Evolutionary conservation across 2,329 filamentous ascomycete species (phyloP), one percentile per base, ranked within the genome.

Genomic region (Penicillium sp.): DNA sequence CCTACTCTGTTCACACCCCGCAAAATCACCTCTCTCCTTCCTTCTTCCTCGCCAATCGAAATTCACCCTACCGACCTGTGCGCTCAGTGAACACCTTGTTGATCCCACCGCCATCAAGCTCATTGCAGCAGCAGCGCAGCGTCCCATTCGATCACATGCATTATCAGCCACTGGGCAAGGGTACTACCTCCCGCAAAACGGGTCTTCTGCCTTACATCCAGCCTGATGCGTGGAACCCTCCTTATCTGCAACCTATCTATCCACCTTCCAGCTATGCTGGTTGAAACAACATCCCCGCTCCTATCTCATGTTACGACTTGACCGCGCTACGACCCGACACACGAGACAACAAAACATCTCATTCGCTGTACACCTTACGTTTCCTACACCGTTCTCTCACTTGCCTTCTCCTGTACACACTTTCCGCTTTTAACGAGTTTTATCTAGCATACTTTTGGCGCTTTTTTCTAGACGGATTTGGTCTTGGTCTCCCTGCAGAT

Each of bases 51-150:
- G 88, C 90, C 67, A 90, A 96, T 70, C 85, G 94, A 53, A 87
- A 89, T 59, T 97, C 93, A 51, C 94, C 94, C 3, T 97, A 97
- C 74, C 89, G 91, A 59, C 93, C 93, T 1, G 88, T 97, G 38
- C 88, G 92, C 49, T 84, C 90, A 56, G 90, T 97, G 55, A 92
- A 94, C 63, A 96, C 91, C 0, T 83, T 97, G n/a, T 80, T 97
- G 29, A 91, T 94, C 54, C 92, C 92, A 31, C 90, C 92, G 6
- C 89, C 92, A 0, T 89, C 90, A 22, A 82, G 86, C 8, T 90
- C 90, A 7, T 82, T 95, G 58, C 88, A 93, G 59, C 83, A 89
- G 63, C 88, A 91, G 68, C 78, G 89, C 67, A 83, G 71, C 75
- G 78, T 79, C 50, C 75, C 82, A 45, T 85, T 88, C 48, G 81